Base-by-base conservation (phyloP, 805 yeast genomes). In the Wickerhamiella lipophila region DNA sequence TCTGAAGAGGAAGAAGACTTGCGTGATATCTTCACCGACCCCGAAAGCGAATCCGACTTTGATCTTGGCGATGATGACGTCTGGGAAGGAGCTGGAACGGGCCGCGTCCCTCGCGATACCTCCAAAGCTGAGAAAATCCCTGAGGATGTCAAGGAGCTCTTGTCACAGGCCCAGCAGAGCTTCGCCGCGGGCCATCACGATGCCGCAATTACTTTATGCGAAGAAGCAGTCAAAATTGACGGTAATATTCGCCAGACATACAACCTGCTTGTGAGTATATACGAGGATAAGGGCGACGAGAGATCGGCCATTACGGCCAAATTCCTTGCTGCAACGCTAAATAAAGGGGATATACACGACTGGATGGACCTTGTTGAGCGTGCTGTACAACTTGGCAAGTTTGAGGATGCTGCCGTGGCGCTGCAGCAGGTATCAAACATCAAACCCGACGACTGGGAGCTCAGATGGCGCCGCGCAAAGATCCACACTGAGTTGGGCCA, bases 321-420 rank as follows among this genome's bases (percentile, higher is more conserved):
- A 38, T 49, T 58, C 6, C 55, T 58, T 52, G 94, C 86, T 11
- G 79, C 89, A 52, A 78, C 79, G 56, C 70, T 78, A 48, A 95
- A 87, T 59, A 80, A 84, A 12, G 75, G 76, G 55, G 53, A 83
- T 60, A 81, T 77, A 62, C 77, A 83, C 41, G 96, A 96, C 0
- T 88, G 88, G 68, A 81, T 83, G 58, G 83, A 94, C 0, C 66
- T 87, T 41, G 96, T 96, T 42, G 95, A 84, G 58, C 83, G 89
- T 42, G 81, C 83, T 55, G 72, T 77, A 49, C 68, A 74, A 47
- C 80, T 78, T 52, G 88, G 86, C 1, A 70, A 78, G 42, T 64
- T 74, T 45, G 77, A 79, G 54, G 81, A 83, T 44, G 68, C 68
- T 2, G 52, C 62, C 6, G 52, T 59, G 76, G 94, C 61, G 79